Conservation (phyloP, 2,329 filamentous ascomycete genomes). For the Hortaea werneckii region DNA sequence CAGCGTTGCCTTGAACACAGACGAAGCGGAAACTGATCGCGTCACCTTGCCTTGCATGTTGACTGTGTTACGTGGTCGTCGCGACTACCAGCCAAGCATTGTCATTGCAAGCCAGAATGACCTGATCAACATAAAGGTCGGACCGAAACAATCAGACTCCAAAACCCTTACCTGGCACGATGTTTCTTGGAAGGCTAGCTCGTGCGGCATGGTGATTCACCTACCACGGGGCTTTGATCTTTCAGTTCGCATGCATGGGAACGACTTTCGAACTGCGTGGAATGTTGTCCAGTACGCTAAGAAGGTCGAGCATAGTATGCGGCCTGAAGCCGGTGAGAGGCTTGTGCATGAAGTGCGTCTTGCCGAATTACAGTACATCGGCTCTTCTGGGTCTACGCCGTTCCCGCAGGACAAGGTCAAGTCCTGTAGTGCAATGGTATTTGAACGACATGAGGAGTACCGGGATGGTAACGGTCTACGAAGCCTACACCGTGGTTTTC, state of each 20-base stretch:
- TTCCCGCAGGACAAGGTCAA: conserved; percentile 68
- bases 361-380: conserved; percentile 70
- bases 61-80: conserved; percentile 61
- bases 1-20: conserved; percentile 63
- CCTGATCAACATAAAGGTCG: conserved; percentile 63
- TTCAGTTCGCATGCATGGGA: conserved; percentile 58
- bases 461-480: conserved; percentile 63
- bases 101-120: conserved; percentile 72
- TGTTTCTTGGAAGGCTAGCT: conserved; percentile 65
- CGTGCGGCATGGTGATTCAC: conserved; percentile 54
- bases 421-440: conserved; percentile 63
- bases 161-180: conserved; percentile 69
- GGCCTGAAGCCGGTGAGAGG: conserved; percentile 58
- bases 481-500: conserved; percentile 66
- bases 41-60: conserved; percentile 64
- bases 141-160: conserved; percentile 38
- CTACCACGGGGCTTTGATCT: conserved; percentile 68
- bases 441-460: conserved; percentile 59
- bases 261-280: conserved; percentile 71
- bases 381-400: conserved; percentile 56
- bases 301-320: conserved; percentile 63
- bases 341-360: conserved; percentile 60
- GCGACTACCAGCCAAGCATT: conserved; percentile 60
- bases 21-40: conserved; percentile 56
- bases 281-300: conserved; percentile 77